phyloP scores from a whole-genome alignment of 805 yeast genomes.

The Metschnikowia santaceciliae region DNA sequence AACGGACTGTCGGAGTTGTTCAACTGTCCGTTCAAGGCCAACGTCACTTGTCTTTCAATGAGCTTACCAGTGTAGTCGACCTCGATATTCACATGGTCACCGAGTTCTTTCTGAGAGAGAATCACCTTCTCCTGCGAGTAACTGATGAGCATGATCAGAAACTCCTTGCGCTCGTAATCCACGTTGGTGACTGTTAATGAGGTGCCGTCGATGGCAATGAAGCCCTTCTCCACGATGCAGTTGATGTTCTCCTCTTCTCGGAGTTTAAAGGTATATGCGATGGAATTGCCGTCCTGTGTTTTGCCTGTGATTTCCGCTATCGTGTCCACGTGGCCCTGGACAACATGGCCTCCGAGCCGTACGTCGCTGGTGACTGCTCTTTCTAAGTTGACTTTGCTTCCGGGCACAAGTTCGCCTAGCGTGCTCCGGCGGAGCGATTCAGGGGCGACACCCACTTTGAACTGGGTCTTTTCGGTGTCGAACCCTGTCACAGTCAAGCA shows the following conservation, averaged over 20 bases:
- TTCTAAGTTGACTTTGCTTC: conserved; percentile 77
- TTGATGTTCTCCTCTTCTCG: conserved; percentile 57
- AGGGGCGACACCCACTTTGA: conserved; percentile 90
- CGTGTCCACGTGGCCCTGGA: conserved; percentile 97
- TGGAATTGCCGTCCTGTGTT: conserved; percentile 67
- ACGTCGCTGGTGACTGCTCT: conserved; percentile 84
- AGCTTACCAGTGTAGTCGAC: conserved; percentile 93
- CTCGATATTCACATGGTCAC: conserved; percentile 78
- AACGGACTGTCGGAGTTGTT: conserved; percentile 47
- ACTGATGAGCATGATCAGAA: conserved; percentile 86
- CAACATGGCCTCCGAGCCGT: conserved; percentile 95
- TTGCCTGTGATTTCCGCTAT: conserved; percentile 59
- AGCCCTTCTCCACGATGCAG: conserved; percentile 93
- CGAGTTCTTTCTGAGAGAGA: conserved; percentile 59
- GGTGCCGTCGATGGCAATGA: conserved; percentile 88
- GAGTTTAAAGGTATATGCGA: conserved; percentile 69
- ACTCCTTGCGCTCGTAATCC: conserved; percentile 51
- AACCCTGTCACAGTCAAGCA: conserved; percentile 93
- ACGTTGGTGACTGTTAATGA: conserved; percentile 85
- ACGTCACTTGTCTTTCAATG: conserved; percentile 77
- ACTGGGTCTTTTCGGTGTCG: conserved; percentile 40
- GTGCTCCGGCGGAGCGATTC: conserved; percentile 85
- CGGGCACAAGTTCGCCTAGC: conserved; percentile 55
- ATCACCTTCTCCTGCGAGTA: conserved; percentile 84
- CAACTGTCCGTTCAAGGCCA: conserved; percentile 53